A percentile compares a stretch with the other conserved stretches of the same genome.
These are phyloP conservation scores for Fusarium torulosum DNA, from an alignment of 2,329 filamentous ascomycete species.

Conservation along the genomic window DNA sequence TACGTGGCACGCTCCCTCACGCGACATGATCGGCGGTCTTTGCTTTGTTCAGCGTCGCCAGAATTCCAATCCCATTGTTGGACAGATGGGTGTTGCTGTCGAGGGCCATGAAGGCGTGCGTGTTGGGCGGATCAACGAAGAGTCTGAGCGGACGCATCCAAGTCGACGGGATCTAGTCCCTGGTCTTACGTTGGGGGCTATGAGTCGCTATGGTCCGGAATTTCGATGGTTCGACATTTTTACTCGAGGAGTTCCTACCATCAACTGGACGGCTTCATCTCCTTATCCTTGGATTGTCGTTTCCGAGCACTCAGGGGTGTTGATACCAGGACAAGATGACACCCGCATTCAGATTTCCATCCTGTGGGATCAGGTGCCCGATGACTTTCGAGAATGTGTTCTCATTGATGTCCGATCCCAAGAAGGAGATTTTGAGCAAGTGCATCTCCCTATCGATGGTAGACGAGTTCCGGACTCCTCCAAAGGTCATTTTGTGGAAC, in stretches of 20 bases:
- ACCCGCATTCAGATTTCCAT: constrained; percentile 33
- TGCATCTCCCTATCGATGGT: constrained; percentile 69
- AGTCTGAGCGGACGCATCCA: constrained; percentile 63
- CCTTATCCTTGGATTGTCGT: constrained; percentile 65
- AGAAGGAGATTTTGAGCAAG: constrained; percentile 55
- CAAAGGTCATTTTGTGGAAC: constrained; percentile 70
- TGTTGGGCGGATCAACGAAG: constrained; percentile 61
- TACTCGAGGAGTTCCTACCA: constrained; percentile 65
- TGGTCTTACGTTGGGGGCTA: constrained; percentile 67
- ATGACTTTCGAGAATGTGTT: constrained; percentile 44
- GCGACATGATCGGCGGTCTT: constrained; percentile 66
- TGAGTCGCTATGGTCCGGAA: constrained; percentile 69
- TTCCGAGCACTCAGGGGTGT: constrained; percentile 62
- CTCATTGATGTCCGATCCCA: constrained; percentile 52
- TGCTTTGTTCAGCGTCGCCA: constrained; percentile 65
- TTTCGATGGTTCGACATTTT: constrained; percentile 74
- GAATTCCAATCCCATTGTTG: constrained; percentile 64
- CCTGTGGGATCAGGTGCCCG: constrained; percentile 56
- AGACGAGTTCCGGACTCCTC: constrained; percentile 63
- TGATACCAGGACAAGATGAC: constrained; percentile 55
- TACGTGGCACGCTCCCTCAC: constrained; percentile 68
- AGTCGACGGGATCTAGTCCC: constrained; percentile 62
- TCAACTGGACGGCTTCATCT: constrained; percentile 65
- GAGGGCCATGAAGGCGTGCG: constrained; percentile 74
- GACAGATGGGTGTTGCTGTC: constrained; percentile 73